Evolutionary conservation across 345 rosid genomes (phyloP).

Genomic region (Laguncularia racemosa): DNA sequence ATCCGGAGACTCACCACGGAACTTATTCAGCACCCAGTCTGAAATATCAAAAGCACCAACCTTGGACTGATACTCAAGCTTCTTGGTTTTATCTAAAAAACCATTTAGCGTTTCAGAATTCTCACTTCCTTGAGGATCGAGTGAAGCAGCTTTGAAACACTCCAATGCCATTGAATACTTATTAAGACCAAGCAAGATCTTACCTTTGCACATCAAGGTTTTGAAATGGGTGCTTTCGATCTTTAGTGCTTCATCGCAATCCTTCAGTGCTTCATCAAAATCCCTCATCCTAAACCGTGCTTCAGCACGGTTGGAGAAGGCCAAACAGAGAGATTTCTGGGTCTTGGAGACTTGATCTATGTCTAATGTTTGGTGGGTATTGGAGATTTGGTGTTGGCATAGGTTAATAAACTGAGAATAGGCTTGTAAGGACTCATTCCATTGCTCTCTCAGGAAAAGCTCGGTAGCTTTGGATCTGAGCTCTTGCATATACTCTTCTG

Average conservation of each 20-base stretch:
- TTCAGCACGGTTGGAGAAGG: conserved; percentile 76
- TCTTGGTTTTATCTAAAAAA: conserved; percentile 67
- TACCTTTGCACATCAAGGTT: conserved; percentile 78
- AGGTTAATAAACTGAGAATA: conserved; percentile 59
- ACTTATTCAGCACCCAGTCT: conserved; percentile 68
- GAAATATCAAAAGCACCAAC: conserved; percentile 79
- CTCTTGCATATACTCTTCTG: conserved; percentile 38
- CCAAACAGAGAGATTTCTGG: conserved; percentile 51
- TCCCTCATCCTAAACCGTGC: conserved; percentile 40
- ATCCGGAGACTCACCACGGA: conserved; percentile 53
- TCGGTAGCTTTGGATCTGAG: conserved; percentile 72
- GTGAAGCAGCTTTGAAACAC: conserved; percentile 55
- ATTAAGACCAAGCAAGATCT: conserved; percentile 51
- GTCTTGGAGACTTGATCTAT: conserved; percentile 28
- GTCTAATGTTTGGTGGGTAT: conserved; percentile 11
- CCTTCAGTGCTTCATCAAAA: conserved; percentile 38
- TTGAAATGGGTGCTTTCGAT: conserved; percentile 68
- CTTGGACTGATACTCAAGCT: conserved; percentile 57
- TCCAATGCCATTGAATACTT: conserved; percentile 58
- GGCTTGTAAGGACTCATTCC: conserved; percentile 52
- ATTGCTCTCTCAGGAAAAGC: conserved; percentile 74
- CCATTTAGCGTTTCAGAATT: conserved; percentile 42
- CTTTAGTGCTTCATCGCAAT: conserved; percentile 56
- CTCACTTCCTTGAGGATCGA: conserved; percentile 44
- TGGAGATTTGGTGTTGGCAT: conserved; percentile 35